Evolutionary conservation across 2,329 filamentous ascomycete genomes (phyloP).

Genomic region (Colletotrichum sp.): DNA sequence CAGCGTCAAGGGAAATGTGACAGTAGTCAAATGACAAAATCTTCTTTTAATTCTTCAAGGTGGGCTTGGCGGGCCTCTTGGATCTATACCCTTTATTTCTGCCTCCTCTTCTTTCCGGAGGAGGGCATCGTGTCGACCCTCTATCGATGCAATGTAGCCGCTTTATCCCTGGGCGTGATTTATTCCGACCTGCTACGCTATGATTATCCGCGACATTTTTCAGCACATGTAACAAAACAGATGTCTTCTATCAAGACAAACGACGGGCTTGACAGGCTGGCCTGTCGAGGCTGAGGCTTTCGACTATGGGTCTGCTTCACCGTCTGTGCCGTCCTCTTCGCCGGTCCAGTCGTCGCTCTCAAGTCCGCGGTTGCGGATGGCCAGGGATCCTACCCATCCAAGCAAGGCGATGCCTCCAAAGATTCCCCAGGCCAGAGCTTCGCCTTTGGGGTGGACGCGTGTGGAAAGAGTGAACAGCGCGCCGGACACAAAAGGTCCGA

Average conservation of each 20-base stretch:
- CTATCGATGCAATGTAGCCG: slow-evolving; percentile 1
- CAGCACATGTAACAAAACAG: neutral
- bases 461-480: slow-evolving; percentile 83
- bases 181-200: neutral
- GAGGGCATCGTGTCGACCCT: neutral
- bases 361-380: slow-evolving; percentile 69
- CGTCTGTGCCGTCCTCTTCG: slow-evolving; percentile 33
- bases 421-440: slow-evolving; percentile 83
- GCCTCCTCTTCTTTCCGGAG: neutral
- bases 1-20: rapidly evolving
- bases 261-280: neutral
- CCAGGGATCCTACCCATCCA: slow-evolving; percentile 81
- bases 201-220: slow-evolving; percentile 4
- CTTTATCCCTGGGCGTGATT: neutral
- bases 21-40: neutral
- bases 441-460: slow-evolving; percentile 77
- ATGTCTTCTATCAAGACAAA: neutral
- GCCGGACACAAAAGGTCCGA: slow-evolving; percentile 88
- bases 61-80: neutral
- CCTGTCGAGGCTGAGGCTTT: neutral
- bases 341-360: slow-evolving; percentile 63
- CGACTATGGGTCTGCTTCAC: slow-evolving; percentile 19
- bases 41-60: neutral
- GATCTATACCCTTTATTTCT: neutral
- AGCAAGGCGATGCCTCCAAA: slow-evolving; percentile 84